Evolutionary conservation across 1,139 yeast genomes (phyloP).

Genomic region (Scheffersomyces parashehatae): DNA sequence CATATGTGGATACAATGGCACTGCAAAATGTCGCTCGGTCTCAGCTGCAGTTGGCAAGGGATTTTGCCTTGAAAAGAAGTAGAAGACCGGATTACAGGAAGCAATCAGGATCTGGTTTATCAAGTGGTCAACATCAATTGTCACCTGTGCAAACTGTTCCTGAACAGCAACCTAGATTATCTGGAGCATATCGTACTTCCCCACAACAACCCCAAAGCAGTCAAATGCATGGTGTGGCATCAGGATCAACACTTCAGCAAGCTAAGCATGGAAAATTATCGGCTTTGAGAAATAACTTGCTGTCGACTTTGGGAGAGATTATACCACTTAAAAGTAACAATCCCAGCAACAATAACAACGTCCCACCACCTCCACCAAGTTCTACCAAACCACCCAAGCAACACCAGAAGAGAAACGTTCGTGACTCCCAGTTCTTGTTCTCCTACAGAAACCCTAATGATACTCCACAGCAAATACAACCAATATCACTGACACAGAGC

Average conservation of each 20-base stretch:
- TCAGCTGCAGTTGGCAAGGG: constrained; percentile 12
- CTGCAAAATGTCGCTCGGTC: neutral
- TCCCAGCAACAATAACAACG: too few relatives aligned
- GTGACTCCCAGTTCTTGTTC: constrained; percentile 35
- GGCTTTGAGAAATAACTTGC: constrained; percentile 31
- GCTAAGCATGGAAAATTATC: constrained; percentile 34
- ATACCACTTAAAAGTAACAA: constrained; percentile 3
- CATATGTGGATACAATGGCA: too few relatives aligned
- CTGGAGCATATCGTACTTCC: too few relatives aligned
- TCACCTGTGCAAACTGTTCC: too few relatives aligned
- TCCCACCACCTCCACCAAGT: too few relatives aligned
- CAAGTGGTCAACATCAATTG: neutral
- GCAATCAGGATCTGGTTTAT: constrained; percentile 13
- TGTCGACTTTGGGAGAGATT: constrained; percentile 11
- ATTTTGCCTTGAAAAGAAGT: constrained; percentile 40
- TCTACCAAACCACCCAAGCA: too few relatives aligned
- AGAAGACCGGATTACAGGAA: constrained; percentile 45
- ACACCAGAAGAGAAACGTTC: constrained; percentile 12
- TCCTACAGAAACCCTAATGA: constrained; percentile 29
- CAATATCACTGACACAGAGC: too few relatives aligned
- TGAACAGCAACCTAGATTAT: too few relatives aligned
- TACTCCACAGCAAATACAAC: neutral
- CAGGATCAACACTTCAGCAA: constrained; percentile 32
- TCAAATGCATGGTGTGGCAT: constrained; percentile 3
- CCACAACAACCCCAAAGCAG: too few relatives aligned